Evolutionary conservation across 75 land plant species (phyloP).

Genomic region (Cunninghamia lanceolata): DNA sequence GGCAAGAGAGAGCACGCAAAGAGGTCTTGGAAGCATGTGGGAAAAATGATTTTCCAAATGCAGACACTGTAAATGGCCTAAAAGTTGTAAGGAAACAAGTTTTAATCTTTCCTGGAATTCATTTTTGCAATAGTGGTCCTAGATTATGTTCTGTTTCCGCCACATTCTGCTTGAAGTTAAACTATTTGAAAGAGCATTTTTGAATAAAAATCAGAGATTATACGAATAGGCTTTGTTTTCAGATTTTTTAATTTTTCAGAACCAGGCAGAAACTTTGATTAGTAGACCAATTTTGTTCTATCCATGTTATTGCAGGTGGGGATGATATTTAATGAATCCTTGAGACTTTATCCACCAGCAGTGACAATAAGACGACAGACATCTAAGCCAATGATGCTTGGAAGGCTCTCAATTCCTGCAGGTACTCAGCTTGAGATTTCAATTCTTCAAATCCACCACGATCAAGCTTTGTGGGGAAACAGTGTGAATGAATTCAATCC

Average conservation of each 20-base stretch:
- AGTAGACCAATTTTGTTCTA: not conserved
- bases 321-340: constrained; percentile 45
- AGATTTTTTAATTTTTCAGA: not conserved
- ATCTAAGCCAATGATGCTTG: constrained; percentile 29
- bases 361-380: constrained; percentile 11
- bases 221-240: not conserved
- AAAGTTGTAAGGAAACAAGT: constrained; percentile 39
- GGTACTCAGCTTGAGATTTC: constrained; percentile 34
- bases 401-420: constrained; percentile 30
- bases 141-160: not conserved
- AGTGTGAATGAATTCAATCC: constrained; percentile 61
- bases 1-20: constrained; percentile 45
- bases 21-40: constrained; percentile 41
- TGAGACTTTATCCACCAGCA: constrained; percentile 50
- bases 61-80: constrained; percentile 27
- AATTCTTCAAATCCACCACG: constrained; percentile 45
- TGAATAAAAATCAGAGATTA: not conserved
- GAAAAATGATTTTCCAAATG: constrained; percentile 16
- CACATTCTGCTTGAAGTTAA: not conserved
- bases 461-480: constrained; percentile 48
- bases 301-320: constrained; percentile 29
- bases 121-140: not conserved
- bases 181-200: not conserved
- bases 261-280: not conserved
- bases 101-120: not conserved